Base-by-base conservation (phyloP, 2,329 filamentous ascomycete species). In the Taxawa tesnikishii region DNA sequence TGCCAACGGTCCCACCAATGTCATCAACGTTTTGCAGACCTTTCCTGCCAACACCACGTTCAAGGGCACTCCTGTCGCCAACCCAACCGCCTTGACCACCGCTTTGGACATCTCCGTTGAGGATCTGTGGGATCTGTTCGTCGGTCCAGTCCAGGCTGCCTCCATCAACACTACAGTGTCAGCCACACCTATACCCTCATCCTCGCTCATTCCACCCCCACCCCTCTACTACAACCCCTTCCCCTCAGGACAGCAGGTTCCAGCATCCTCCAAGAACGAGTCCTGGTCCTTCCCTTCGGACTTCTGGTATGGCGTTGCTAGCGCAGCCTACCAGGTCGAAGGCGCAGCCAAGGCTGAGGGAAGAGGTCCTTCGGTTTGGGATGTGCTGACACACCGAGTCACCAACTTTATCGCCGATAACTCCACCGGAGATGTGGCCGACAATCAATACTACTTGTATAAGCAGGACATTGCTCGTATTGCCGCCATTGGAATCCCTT, bases 341-440 rank as follows among this genome's bases (percentile, higher is more conserved):
- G 50, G 49, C 11, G 48, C 43, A 13, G 40, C 41, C 3, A 41
- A 42, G 24, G 46, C 39, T 18, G 49, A 51, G 30, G 50, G 50
- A 10, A 43, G 44, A 36, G 45, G 45, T 8, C 50, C 48, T 3
- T 39, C 36, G 8, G 33, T 46, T 28, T 42, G 43, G 46, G 39
- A 51, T 31, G 36, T 62, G 26, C 40, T 63, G 12, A 42, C 53
- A 6, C 60, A 15, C 15, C 12, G 35, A 26, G 31, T 33, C 11
- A 26, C 35, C 14, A 28, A 28, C 15, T 28, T 36, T 28, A 58
- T 64, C 5, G 44, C 47, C n/a, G 47, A 43, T 25, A 58, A 45
- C 41, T 43, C 48, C 2, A 57, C 45, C 4, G 39, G 36, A 7
- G 69, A 73, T 41, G 49, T 73, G n/a, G 61, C 60, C 2, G 58